Evolutionary conservation across 176 grass and related monocot genomes (phyloP).

Genomic region (Paspalum vaginatum): DNA sequence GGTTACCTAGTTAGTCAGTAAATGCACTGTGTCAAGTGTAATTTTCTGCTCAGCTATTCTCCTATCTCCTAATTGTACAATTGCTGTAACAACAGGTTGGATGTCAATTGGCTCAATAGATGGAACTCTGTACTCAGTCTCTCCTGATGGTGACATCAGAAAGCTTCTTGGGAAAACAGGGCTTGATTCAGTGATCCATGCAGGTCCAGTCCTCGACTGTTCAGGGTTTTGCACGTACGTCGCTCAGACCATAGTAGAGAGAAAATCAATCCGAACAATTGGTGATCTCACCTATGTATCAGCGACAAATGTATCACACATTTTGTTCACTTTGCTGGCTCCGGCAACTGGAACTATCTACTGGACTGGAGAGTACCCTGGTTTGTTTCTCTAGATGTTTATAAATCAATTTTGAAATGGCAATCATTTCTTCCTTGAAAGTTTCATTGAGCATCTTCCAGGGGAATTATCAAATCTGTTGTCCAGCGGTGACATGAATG

Average conservation of each 20-base stretch:
- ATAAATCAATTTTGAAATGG: neutral
- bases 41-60: neutral
- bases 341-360: conserved; percentile 77
- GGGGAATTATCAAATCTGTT: conserved; percentile 70
- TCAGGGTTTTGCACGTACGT: conserved; percentile 71
- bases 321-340: conserved; percentile 67
- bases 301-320: conserved; percentile 48
- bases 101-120: conserved; percentile 84
- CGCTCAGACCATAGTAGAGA: conserved; percentile 60
- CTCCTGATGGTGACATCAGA: conserved; percentile 60
- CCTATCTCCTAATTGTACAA: neutral
- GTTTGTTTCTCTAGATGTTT: conserved; percentile 36
- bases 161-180: conserved; percentile 63
- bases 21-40: neutral
- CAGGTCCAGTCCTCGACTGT: conserved; percentile 69
- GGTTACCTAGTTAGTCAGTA: neutral
- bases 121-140: conserved; percentile 76
- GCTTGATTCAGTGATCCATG: conserved; percentile 60
- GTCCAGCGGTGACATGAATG: conserved; percentile 49
- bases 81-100: conserved; percentile 65
- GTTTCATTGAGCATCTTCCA: conserved; percentile 33
- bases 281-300: conserved; percentile 61
- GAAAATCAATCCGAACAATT: conserved; percentile 54
- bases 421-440: neutral
- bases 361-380: conserved; percentile 73